Evolutionary conservation across 345 rosid genomes (phyloP).

Genomic region (Lumnitzera racemosa): DNA sequence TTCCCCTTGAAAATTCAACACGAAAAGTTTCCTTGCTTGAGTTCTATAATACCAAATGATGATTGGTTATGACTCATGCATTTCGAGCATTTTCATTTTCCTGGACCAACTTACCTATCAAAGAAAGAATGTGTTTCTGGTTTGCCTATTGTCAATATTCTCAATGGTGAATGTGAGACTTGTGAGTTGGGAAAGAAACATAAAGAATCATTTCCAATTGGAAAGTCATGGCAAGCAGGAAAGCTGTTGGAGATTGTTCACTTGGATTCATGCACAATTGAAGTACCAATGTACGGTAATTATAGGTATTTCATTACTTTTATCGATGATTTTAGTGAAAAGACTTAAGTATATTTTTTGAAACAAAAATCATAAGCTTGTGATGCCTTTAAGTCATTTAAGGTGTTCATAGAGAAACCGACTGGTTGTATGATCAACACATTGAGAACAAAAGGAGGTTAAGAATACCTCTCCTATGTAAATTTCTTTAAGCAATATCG

Average conservation of each 20-base stretch:
- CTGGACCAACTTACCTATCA: neutral
- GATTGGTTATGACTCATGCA: too few species aligned
- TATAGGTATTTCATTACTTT: neutral
- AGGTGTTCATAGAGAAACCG: neutral
- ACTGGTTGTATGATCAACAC: neutral
- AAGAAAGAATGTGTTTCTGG: too few species aligned
- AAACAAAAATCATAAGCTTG: neutral
- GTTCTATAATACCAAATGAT: too few species aligned
- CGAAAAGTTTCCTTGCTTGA: too few species aligned
- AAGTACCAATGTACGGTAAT: neutral
- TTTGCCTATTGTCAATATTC: neutral
- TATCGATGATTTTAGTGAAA: constrained; percentile 4
- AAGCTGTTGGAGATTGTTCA: constrained; percentile 10
- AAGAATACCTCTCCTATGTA: neutral
- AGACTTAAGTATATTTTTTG: constrained; percentile 3
- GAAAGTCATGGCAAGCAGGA: neutral
- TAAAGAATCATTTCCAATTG: neutral
- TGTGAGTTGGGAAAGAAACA: constrained; percentile 4
- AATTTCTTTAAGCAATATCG: neutral
- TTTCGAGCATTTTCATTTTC: too few species aligned
- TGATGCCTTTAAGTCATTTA: constrained; percentile 1
- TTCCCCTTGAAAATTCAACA: too few species aligned
- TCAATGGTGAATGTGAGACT: neutral
- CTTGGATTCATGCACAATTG: constrained; percentile 1
- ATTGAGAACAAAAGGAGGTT: constrained; percentile 1